A percentile compares a stretch with the other conserved stretches of the same genome.
Conservation (phyloP, 2,329 filamentous ascomycete genomes). For the Kalaharituber pfeilii region DNA sequence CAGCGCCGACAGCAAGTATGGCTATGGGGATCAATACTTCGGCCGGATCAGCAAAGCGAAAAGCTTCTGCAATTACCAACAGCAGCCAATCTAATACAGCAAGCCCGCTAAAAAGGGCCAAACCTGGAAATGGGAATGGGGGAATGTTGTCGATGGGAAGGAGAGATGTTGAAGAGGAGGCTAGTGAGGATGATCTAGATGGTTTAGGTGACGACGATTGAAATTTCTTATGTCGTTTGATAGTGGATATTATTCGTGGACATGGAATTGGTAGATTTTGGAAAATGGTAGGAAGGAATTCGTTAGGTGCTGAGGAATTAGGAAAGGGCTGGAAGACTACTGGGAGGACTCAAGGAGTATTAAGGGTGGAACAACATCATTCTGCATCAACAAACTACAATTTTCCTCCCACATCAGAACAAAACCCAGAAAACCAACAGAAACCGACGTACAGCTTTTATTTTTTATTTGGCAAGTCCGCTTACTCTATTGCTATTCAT, state of each 20-base stretch:
- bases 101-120: slow-evolving; percentile 17
- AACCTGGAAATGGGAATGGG: slow-evolving; percentile 15
- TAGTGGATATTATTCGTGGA: background rate
- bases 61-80: slow-evolving; percentile 16
- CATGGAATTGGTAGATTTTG: background rate
- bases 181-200: slow-evolving; percentile 15
- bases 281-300: too few relatives aligned
- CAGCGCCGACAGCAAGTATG: slow-evolving; percentile 7
- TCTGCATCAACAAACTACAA: background rate
- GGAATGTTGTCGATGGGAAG: slow-evolving; percentile 11
- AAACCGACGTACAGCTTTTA: background rate
- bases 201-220: slow-evolving; percentile 17
- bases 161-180: slow-evolving; percentile 8
- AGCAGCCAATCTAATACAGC: slow-evolving; percentile 11
- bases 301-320: too few relatives aligned
- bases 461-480: background rate
- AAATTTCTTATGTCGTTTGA: slow-evolving; percentile 4
- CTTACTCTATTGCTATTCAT: background rate
- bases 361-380: background rate
- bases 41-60: slow-evolving; percentile 20
- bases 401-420: background rate
- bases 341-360: background rate
- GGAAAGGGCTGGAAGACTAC: background rate
- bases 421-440: background rate
- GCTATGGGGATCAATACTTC: slow-evolving; percentile 10